Evolutionary conservation across 2,329 filamentous ascomycete species (phyloP), one percentile per base, ranked within the genome.

Genomic region (Fusarium sp.): DNA sequence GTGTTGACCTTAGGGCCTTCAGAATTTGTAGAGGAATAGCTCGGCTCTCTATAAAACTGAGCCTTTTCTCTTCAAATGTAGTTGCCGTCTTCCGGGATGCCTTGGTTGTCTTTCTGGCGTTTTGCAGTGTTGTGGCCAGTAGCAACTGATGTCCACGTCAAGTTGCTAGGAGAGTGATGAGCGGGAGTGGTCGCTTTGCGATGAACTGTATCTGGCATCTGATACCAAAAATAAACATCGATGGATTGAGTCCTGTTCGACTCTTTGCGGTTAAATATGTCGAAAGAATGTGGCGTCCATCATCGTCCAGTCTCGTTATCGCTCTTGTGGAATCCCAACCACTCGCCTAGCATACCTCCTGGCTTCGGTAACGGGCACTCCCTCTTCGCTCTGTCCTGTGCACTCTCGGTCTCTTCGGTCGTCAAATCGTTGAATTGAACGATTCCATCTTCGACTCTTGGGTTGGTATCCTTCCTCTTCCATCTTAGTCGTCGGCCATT

Each of bases 311-410:
- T 66, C 44, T 62, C 56, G 20, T 55, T 64, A 45, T 73, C 71
- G 46, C 72, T 61, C 62, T 78, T 82, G 70, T 84, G 85, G 75
- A 95, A 91, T 0, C 92, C 93, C 65, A 96, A 80, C 71, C 95
- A 83, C 75, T 92, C 87, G 14, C 92, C 92, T 45, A 97, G 80
- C 33, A 94, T 80, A 4, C 94, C 94, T 32, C 88, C 85, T 0
- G 96, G 95, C 79, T 97, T 97, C 7, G 96, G 96, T 14, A 99
- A 89, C 0, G 96, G 96, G 76, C 96, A 99, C 77, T 96, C 93
- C 73, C 93, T 86, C 75, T 84, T 84, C 45, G 80, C 75, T 54
- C 81, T 83, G 78, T 83, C 70, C 74, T 81, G 45, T 46, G 67
- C 67, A 59, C 70, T 50, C 56, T 72, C 73, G 19, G 65, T 63